Evolutionary conservation across 805 yeast species (phyloP), one percentile per base, ranked within the genome.

Genomic region (Kodamaea leandrae): DNA sequence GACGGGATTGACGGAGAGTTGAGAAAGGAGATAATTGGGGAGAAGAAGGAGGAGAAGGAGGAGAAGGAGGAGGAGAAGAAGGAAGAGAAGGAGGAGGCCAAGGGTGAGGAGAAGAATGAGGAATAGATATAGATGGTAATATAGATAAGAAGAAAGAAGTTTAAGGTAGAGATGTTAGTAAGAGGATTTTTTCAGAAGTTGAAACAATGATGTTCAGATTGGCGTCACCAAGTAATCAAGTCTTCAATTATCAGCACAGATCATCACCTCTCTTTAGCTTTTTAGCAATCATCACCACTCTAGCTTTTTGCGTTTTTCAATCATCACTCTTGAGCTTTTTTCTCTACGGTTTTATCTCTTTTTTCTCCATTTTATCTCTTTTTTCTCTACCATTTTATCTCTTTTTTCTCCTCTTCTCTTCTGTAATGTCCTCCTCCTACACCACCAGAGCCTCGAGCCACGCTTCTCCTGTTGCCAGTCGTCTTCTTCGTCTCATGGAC

Each of bases 391-490:
- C 8, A 25, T n/a, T 12, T 14, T 9, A 5, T 12, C n/a, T 7
- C 6, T 5, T 9, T 5, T 25, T n/a, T 12, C n/a, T 25, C 6
- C 13, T 25, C 28, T 25, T 25, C 15, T 27, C 15, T 27, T 14
- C n/a, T n/a, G n/a, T n/a, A n/a, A 53, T 42, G 34, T 39, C 50
- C 12, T 36, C 57, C 35, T 42, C 86, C 2, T 91, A 86, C 61
- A 64, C 78, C 13, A 70, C 75, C 43, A 79, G 98, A 63, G 93
- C 96, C 3, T 69, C 61, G 9, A 51, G 60, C 4, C 96, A 89
- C 56, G 65, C 79, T 0, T 83, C 95, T 13, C 83, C 90, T 2
- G 82, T 93, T 19, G 98, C 96, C 2, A 65, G 77, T 39, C 77
- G 86, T 46, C 75, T 93, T 19, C 71, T 93, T 45, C 63, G 63